Evolutionary conservation across 2,329 filamentous ascomycete species (phyloP), one percentile per base, ranked within the genome.

Genomic region (Keithomyces neogunnii): DNA sequence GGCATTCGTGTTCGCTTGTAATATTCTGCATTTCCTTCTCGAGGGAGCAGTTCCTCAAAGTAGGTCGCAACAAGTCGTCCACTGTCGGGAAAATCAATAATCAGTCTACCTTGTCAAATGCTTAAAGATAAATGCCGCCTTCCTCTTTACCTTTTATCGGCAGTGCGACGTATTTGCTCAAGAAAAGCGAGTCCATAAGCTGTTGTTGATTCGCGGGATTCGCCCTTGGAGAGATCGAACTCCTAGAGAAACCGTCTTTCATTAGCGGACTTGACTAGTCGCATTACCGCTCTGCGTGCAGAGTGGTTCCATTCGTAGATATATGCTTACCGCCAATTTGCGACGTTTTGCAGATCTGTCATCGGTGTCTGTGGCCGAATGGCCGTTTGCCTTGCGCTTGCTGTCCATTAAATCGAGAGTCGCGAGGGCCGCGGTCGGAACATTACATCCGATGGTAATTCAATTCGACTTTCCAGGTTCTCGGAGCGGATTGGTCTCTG

Each of bases 1-100:
- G 90, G 90, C 64, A 95, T 79, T 57, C 82, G 80, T 54, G 87
- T 89, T 57, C 79, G 76, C 60, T 84, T 76, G 69, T 92, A 95
- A 69, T 95, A 95, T 26, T 87, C 84, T 43, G 84, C 78, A 58
- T 88, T 79, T 56, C 74, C 72, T 54, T 79, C 72, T 65, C 78
- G 73, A 50, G 82, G 78, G 28, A 86, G 82, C 13, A 95, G 79
- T 28, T 78, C 77, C 62, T 91, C 82, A 66, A 95, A 95, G 61
- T 83, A 81, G 42, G 78, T 83, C 49, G 87, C 82, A 61, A 95
- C 86, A 7, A 77, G 77, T 45, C 88, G 87, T 55, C 88, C 87
- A 71, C 82, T 87, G 53, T 33, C 29, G 8, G 13, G 30, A 35
- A 47, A 43, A n/a, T 53, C 49, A 7, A 13, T 3, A 26, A 26